Percentiles rank a stretch among this genome's conserved stretches.
Evolutionary conservation across 495 filamentous ascomycete genomes (phyloP).

Genomic region (Trichoderma gamsii): DNA sequence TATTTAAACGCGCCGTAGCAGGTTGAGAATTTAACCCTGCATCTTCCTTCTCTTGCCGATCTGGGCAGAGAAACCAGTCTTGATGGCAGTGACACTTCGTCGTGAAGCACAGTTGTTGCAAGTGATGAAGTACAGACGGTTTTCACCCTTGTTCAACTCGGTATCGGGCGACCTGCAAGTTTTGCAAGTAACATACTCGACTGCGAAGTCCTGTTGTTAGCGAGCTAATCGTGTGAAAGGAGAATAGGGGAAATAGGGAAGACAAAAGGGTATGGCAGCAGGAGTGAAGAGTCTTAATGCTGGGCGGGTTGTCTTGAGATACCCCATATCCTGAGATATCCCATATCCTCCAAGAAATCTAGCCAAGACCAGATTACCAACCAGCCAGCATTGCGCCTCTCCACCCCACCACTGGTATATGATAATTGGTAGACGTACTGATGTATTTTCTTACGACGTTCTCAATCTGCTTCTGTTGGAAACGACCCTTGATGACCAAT

Average conservation of each 20-base stretch:
- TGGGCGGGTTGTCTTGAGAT: background rate
- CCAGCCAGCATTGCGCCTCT: background rate
- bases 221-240: background rate
- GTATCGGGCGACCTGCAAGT: constrained; percentile 93
- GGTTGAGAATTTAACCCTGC: constrained; percentile 29
- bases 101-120: constrained; percentile 85
- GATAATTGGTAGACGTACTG: constrained; percentile 48
- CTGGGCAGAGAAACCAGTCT: constrained; percentile 98
- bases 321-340: no score
- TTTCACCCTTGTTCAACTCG: constrained; percentile 96
- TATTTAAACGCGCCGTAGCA: background rate
- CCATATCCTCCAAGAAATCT: no score
- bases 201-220: background rate
- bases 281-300: background rate
- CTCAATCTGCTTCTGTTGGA: constrained; percentile 98
- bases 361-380: background rate
- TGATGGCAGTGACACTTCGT: constrained; percentile 92
- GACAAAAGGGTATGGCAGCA: background rate
- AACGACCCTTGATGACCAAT: constrained; percentile 96
- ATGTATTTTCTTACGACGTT: constrained; percentile 92
- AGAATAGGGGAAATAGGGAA: background rate
- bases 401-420: background rate
- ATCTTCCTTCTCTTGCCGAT: constrained; percentile 86
- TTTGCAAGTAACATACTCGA: constrained; percentile 98
- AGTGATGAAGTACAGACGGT: constrained; percentile 81